Percentiles rank a stretch among this genome's conserved stretches.
These are phyloP conservation scores for Cyberlindnera nakhonratchasimensis DNA, from an alignment of 805 yeast species.

Conservation along the genomic window DNA sequence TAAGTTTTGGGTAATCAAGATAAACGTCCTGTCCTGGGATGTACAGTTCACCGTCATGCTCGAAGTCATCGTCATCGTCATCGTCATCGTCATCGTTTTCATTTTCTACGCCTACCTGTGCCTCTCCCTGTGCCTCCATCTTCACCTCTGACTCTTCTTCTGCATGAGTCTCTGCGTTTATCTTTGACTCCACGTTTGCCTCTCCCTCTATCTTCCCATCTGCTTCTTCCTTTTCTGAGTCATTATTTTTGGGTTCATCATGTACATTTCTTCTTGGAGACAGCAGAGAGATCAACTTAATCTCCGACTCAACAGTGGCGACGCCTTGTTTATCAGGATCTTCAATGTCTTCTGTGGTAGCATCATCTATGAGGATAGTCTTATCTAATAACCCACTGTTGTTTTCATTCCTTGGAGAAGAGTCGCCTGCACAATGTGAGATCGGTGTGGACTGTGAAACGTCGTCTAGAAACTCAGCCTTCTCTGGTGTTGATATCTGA, in stretches of 20 bases:
- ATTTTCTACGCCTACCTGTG: slow-evolving; percentile 29
- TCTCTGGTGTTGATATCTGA: slow-evolving; percentile 24
- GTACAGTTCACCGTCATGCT: slow-evolving; percentile 51
- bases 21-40: slow-evolving; percentile 78
- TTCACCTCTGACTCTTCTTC: too few relatives aligned
- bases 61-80: slow-evolving; percentile 15
- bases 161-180: too few relatives aligned
- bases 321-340: neutral
- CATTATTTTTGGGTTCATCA: neutral
- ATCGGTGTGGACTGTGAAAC: neutral
- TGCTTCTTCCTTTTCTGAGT: neutral
- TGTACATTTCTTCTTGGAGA: neutral
- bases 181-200: too few relatives aligned
- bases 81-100: neutral
- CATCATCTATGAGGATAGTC: neutral
- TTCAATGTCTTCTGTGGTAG: neutral
- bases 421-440: too few relatives aligned
- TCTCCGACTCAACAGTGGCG: neutral
- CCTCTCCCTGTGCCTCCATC: too few relatives aligned
- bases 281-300: neutral
- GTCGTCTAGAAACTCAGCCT: neutral
- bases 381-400: slow-evolving; percentile 4
- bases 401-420: slow-evolving; percentile 4
- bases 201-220: too few relatives aligned
- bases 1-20: slow-evolving; percentile 74